Conservation (phyloP, 1,284 basidiomycete species). For the Trichosporon sp. region DNA sequence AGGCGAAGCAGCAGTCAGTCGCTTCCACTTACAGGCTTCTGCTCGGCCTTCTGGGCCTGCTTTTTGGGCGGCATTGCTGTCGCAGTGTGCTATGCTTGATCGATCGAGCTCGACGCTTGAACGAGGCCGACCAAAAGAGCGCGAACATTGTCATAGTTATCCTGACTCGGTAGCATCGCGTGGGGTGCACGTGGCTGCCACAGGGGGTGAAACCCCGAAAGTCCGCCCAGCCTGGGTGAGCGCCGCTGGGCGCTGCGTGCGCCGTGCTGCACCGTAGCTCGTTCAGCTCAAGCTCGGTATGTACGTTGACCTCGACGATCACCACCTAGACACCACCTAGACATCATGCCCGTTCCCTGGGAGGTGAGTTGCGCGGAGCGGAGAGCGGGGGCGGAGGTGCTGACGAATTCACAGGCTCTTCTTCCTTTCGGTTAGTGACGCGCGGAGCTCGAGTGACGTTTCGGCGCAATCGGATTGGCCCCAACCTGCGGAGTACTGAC, state of each 20-base stretch:
- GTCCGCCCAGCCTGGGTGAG: not conserved
- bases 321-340: slow-evolving; percentile 2
- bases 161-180: not conserved
- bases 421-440: slow-evolving; percentile 72
- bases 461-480: not conserved
- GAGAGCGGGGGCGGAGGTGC: not conserved
- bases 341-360: slow-evolving; percentile 81
- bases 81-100: not conserved
- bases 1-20: slow-evolving; percentile 3
- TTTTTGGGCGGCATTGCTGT: slow-evolving; percentile 42
- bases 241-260: not conserved
- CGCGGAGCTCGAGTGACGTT: slow-evolving; percentile 2
- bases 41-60: slow-evolving; percentile 26
- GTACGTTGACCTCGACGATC: not conserved
- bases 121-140: not conserved
- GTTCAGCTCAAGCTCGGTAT: slow-evolving; percentile 7
- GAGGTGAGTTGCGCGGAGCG: slow-evolving; percentile 51
- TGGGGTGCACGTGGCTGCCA: slow-evolving; percentile 5
- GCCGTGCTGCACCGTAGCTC: slow-evolving; percentile 3
- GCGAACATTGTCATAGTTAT: not conserved
- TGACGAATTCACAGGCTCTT: slow-evolving; percentile 55
- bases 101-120: not conserved
- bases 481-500: slow-evolving; percentile 9
- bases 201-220: slow-evolving; percentile 5
- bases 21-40: slow-evolving; percentile 16